Evolutionary conservation across 2,329 filamentous ascomycete species (phyloP).

Genomic region (Mycogone perniciosa): DNA sequence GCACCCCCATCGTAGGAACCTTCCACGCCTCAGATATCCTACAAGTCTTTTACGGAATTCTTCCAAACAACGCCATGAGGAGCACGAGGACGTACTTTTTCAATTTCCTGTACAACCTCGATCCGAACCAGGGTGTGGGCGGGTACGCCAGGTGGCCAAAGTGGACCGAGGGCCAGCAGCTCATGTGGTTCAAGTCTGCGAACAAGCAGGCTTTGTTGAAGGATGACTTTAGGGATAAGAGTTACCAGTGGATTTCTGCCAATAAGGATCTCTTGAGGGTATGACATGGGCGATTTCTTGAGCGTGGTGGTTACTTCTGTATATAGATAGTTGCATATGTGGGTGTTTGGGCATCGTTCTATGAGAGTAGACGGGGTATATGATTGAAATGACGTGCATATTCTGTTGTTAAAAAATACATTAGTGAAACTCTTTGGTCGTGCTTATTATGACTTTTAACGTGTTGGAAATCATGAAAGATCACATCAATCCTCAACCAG

Average conservation of each 20-base stretch:
- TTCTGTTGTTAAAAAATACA: too few relatives aligned
- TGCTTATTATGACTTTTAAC: too few relatives aligned
- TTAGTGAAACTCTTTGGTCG: too few relatives aligned
- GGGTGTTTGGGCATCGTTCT: too few relatives aligned
- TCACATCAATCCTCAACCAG: too few relatives aligned
- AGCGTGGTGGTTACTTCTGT: too few relatives aligned
- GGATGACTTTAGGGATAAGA: conserved; percentile 33
- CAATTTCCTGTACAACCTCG: conserved; percentile 62
- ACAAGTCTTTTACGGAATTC: conserved; percentile 60
- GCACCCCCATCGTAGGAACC: conserved; percentile 66
- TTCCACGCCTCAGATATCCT: conserved; percentile 67
- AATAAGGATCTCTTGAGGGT: conserved; percentile 22
- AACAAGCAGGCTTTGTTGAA: conserved; percentile 25
- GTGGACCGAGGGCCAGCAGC: conserved; percentile 37
- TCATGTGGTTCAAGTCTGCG: conserved; percentile 42
- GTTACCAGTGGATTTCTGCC: conserved; percentile 21
- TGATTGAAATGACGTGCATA: too few relatives aligned
- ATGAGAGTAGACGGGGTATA: too few relatives aligned
- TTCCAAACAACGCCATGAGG: conserved; percentile 54
- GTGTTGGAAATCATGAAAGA: too few relatives aligned
- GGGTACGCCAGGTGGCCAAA: conserved; percentile 35
- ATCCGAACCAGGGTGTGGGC: conserved; percentile 56
- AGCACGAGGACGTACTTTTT: conserved; percentile 64
- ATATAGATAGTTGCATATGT: too few relatives aligned
- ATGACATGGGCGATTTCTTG: conserved; percentile 6